Percentiles rank a stretch among this genome's conserved stretches.
phyloP scores from a whole-genome alignment of 2,329 filamentous ascomycete genomes.

The Mariannaea elegans region DNA sequence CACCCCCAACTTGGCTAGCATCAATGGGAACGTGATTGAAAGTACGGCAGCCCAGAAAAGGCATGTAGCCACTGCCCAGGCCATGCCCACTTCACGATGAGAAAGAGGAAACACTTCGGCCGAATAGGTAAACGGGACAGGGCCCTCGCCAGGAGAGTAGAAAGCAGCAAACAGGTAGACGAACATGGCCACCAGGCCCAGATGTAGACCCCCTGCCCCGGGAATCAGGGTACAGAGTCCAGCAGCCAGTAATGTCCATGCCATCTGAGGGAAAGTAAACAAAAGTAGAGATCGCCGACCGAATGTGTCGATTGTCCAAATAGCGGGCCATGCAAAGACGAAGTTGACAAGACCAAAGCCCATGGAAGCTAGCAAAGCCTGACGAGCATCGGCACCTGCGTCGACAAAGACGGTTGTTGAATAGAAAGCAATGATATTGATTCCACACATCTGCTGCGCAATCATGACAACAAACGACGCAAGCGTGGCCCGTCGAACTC shows the following conservation, averaged over 20 bases:
- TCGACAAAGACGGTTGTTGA: slow-evolving; percentile 69
- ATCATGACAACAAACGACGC: slow-evolving; percentile 85
- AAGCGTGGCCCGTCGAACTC: slow-evolving; percentile 75
- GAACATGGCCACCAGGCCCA: slow-evolving; percentile 63
- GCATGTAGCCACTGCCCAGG: slow-evolving; percentile 73
- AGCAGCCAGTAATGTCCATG: slow-evolving; percentile 50
- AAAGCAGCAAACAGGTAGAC: slow-evolving; percentile 64
- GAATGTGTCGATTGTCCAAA: slow-evolving; percentile 68
- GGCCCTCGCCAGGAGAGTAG: slow-evolving; percentile 66
- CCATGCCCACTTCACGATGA: slow-evolving; percentile 77
- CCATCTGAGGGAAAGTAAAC: slow-evolving; percentile 54
- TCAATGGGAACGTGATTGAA: slow-evolving; percentile 70
- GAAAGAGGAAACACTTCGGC: slow-evolving; percentile 77
- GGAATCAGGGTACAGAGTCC: slow-evolving; percentile 63
- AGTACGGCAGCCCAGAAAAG: slow-evolving; percentile 68
- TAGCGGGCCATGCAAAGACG: slow-evolving; percentile 64
- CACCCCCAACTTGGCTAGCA: slow-evolving; percentile 56
- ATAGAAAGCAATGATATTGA: slow-evolving; percentile 83
- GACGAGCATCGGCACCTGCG: slow-evolving; percentile 63
- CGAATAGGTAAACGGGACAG: slow-evolving; percentile 73
- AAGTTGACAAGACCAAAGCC: slow-evolving; percentile 69
- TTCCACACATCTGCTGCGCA: slow-evolving; percentile 74
- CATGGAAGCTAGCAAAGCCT: slow-evolving; percentile 67
- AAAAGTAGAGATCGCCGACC: slow-evolving; percentile 61
- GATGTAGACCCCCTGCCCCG: slow-evolving; percentile 42